phyloP scores from a whole-genome alignment of 768 basidiomycete genomes.

The Suillus plorans region DNA sequence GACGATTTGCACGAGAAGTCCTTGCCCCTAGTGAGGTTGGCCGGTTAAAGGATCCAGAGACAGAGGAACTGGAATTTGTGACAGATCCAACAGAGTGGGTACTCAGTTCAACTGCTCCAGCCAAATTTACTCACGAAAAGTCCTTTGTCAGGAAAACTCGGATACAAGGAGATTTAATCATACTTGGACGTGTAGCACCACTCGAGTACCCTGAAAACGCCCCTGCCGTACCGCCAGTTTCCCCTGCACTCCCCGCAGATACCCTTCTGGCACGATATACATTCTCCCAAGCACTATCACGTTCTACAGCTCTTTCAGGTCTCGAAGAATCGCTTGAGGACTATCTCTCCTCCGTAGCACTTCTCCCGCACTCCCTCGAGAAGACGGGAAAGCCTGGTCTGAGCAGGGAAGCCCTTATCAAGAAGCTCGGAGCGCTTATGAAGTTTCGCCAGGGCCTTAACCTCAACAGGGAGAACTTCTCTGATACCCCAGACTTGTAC shows the following conservation, averaged over 20 bases:
- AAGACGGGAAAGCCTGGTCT: slow-evolving; percentile 84
- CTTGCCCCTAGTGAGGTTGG: slow-evolving; percentile 62
- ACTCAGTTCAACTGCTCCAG: neutral
- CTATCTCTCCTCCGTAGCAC: slow-evolving; percentile 81
- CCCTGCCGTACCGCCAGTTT: slow-evolving; percentile 43
- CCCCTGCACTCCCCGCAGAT: slow-evolving; percentile 60
- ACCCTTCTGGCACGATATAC: slow-evolving; percentile 87
- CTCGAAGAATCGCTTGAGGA: slow-evolving; percentile 83
- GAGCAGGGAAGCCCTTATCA: slow-evolving; percentile 78
- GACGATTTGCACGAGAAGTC: slow-evolving; percentile 62
- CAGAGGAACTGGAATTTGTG: slow-evolving; percentile 91
- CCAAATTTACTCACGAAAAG: neutral
- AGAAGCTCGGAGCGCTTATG: slow-evolving; percentile 90
- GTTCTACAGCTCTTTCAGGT: slow-evolving; percentile 84
- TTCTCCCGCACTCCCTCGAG: slow-evolving; percentile 72
- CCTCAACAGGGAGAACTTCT: slow-evolving; percentile 85
- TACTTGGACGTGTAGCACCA: slow-evolving; percentile 70
- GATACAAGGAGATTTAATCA: slow-evolving; percentile 88
- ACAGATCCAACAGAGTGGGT: slow-evolving; percentile 85
- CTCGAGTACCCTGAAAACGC: slow-evolving; percentile 52
- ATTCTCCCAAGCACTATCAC: slow-evolving; percentile 86
- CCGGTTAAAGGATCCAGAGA: slow-evolving; percentile 67
- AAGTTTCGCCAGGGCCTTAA: slow-evolving; percentile 91
- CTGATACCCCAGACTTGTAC: slow-evolving; percentile 88
- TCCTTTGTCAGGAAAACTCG: slow-evolving; percentile 63